Evolutionary conservation across 192 early-diverging fungal genomes (phyloP).

Genomic region (Lunasporangiospora selenospora): DNA sequence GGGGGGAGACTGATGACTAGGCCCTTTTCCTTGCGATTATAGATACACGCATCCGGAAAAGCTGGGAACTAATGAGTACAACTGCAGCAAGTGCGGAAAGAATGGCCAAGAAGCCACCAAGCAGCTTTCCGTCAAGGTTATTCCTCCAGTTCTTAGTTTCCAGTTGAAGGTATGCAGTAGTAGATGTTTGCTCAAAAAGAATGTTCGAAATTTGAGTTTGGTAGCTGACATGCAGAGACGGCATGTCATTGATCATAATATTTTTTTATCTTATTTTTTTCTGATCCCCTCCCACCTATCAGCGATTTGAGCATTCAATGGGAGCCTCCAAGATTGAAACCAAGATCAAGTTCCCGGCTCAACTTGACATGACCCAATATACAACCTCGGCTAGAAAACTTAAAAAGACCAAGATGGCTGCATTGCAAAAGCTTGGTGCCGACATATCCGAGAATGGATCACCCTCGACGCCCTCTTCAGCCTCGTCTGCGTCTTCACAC

Average conservation of each 20-base stretch:
- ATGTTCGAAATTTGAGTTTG: too few relatives aligned
- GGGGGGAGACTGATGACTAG: background rate
- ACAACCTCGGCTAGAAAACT: conserved; percentile 68
- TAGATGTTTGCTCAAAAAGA: too few relatives aligned
- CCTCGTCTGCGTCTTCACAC: conserved; percentile 12
- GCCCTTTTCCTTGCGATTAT: background rate
- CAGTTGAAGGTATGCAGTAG: conserved; percentile 80
- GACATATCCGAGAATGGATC: conserved; percentile 24
- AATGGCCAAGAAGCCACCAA: conserved; percentile 77
- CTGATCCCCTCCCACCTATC: background rate
- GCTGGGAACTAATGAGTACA: conserved; percentile 68
- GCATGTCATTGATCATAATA: too few relatives aligned
- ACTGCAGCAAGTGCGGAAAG: conserved; percentile 72
- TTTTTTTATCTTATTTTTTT: background rate
- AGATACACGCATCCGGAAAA: conserved; percentile 82
- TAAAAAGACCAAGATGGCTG: conserved; percentile 49
- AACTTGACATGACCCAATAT: conserved; percentile 92
- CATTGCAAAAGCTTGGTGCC: conserved; percentile 48
- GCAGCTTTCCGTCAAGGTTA: conserved; percentile 83
- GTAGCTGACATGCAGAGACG: too few relatives aligned
- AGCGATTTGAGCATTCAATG: conserved; percentile 86
- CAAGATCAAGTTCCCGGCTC: conserved; percentile 80
- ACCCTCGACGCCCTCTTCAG: conserved; percentile 9
- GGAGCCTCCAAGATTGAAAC: conserved; percentile 85
- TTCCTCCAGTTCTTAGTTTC: conserved; percentile 90